Evolutionary conservation across 768 basidiomycete genomes (phyloP).

Genomic region (Coprinopsis sp.): DNA sequence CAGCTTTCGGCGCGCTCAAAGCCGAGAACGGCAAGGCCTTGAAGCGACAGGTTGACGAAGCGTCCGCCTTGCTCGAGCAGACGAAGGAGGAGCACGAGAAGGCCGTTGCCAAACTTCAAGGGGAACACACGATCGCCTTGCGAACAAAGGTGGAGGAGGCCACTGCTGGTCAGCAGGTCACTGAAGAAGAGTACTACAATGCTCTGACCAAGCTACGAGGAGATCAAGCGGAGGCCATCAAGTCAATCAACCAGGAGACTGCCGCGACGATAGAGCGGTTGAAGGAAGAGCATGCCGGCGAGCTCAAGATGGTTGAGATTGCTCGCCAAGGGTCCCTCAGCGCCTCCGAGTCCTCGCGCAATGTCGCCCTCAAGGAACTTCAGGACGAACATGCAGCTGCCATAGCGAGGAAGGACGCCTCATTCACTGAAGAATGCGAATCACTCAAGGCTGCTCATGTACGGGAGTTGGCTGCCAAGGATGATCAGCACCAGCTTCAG

Average conservation of each 20-base stretch:
- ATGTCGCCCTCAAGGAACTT: constrained; percentile 55
- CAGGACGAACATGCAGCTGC: constrained; percentile 71
- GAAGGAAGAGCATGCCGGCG: constrained; percentile 71
- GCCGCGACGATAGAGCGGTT: constrained; percentile 63
- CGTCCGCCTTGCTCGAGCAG: constrained; percentile 41
- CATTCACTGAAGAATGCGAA: constrained; percentile 62
- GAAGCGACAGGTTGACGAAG: constrained; percentile 50
- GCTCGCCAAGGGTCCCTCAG: constrained; percentile 68
- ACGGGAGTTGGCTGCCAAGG: constrained; percentile 46
- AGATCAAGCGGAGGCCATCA: constrained; percentile 65
- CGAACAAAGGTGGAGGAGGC: constrained; percentile 61
- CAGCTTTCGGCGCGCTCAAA: constrained; percentile 53
- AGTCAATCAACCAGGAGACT: constrained; percentile 55
- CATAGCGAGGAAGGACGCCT: constrained; percentile 59
- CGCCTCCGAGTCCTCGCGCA: constrained; percentile 68
- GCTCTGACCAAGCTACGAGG: constrained; percentile 70
- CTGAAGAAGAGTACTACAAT: constrained; percentile 81
- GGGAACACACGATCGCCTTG: constrained; percentile 51
- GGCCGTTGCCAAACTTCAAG: constrained; percentile 38
- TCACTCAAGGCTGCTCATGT: constrained; percentile 61
- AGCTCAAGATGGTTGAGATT: constrained; percentile 71
- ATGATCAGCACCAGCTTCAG: constrained; percentile 56
- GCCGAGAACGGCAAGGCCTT: constrained; percentile 52
- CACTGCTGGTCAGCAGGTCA: constrained; percentile 53
- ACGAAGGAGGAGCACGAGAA: constrained; percentile 53